These are phyloP conservation scores for Trametes cubensis DNA, from an alignment of 768 basidiomycete genomes.

Conservation along the genomic window DNA sequence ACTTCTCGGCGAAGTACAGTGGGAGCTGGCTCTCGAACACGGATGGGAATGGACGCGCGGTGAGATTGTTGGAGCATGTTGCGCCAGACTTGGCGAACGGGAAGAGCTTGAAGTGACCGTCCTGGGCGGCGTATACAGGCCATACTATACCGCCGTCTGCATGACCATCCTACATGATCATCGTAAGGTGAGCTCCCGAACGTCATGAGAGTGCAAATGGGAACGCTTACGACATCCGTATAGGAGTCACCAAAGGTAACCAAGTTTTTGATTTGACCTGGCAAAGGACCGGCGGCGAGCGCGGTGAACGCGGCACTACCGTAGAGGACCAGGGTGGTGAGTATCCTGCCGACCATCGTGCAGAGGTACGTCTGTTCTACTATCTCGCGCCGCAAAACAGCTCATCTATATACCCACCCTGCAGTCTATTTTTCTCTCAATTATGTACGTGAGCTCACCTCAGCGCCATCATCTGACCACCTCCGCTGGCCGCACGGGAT, in stretches of 20 bases:
- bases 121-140: slow-evolving; percentile 62
- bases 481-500: not conserved
- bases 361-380: not conserved
- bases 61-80: slow-evolving; percentile 66
- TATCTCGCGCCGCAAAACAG: not conserved
- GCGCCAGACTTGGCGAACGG: slow-evolving; percentile 66
- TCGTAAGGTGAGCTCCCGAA: not conserved
- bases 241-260: slow-evolving; percentile 74
- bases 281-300: slow-evolving; percentile 26
- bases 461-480: slow-evolving; percentile 1
- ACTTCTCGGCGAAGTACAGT: slow-evolving; percentile 46
- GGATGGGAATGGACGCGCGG: slow-evolving; percentile 58
- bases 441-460: not conserved
- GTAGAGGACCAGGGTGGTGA: not conserved
- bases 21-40: slow-evolving; percentile 63
- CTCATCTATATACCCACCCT: not conserved
- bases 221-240: slow-evolving; percentile 48
- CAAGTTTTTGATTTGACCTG: slow-evolving; percentile 59
- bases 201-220: slow-evolving; percentile 50
- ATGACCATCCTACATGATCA: slow-evolving; percentile 17
- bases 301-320: not conserved
- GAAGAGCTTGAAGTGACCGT: slow-evolving; percentile 53
- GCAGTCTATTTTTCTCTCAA: slow-evolving; percentile 4
- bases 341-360: not conserved
- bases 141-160: slow-evolving; percentile 49